These are phyloP conservation scores for Talaromyces sp. DNA, from an alignment of 2,329 filamentous ascomycete genomes.

Conservation along the genomic window DNA sequence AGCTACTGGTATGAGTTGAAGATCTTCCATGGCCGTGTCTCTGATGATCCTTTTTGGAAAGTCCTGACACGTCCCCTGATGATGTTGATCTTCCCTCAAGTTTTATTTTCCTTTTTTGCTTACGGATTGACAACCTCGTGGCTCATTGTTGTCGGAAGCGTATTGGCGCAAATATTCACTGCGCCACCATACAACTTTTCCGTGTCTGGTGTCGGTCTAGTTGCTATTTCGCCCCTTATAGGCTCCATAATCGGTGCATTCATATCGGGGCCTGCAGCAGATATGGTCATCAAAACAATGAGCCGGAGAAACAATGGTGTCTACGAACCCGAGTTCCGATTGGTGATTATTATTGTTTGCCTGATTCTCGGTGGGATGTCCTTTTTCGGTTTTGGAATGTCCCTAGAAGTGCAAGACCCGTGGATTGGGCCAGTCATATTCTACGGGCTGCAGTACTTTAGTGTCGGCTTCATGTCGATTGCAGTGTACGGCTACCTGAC, in stretches of 20 bases:
- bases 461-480: constrained; percentile 10
- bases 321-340: constrained; percentile 4
- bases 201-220: constrained; percentile 1
- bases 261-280: constrained; percentile 1
- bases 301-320: constrained; percentile 1
- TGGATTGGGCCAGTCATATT: constrained; percentile 10
- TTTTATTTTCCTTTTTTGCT: neutral
- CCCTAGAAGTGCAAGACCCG: constrained; percentile 9
- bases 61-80: constrained; percentile 25
- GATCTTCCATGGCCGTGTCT: constrained; percentile 14
- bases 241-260: constrained; percentile 4
- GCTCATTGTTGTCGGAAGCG: constrained; percentile 1
- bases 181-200: constrained; percentile 6
- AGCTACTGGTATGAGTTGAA: neutral
- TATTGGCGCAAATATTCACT: neutral
- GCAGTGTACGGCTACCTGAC: constrained; percentile 29
- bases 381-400: constrained; percentile 18
- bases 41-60: neutral
- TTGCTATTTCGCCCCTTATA: constrained; percentile 1
- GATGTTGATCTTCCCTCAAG: constrained; percentile 20
- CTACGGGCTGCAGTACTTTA: constrained; percentile 10
- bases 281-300: neutral
- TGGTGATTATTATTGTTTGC: constrained; percentile 17
- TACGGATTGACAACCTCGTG: constrained; percentile 4
- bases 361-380: constrained; percentile 18